A percentile compares a stretch with the other conserved stretches of the same genome.
phyloP scores from a whole-genome alignment of 2,329 filamentous ascomycete genomes.

The Botryotinia narcissicola region DNA sequence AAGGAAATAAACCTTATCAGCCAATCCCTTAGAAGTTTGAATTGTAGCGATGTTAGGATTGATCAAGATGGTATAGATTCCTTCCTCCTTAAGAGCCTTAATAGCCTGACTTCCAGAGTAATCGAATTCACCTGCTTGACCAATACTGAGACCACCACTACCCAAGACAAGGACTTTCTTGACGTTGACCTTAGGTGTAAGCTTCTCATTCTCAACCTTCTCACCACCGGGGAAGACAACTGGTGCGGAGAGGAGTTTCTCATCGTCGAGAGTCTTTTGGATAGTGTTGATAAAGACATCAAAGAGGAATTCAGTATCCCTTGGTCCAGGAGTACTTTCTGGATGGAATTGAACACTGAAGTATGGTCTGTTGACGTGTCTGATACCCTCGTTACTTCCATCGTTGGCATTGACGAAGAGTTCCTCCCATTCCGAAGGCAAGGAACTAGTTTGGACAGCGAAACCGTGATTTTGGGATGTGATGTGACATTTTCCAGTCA shows the following conservation, averaged over 20 bases:
- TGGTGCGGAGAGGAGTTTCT: slow-evolving; percentile 64
- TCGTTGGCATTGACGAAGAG: slow-evolving; percentile 98
- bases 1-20: slow-evolving; percentile 97
- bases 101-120: slow-evolving; percentile 94
- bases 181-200: slow-evolving; percentile 80
- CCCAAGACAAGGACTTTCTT: slow-evolving; percentile 98
- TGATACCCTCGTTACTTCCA: slow-evolving; percentile 95
- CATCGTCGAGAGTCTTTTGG: slow-evolving; percentile 64
- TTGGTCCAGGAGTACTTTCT: slow-evolving; percentile 90
- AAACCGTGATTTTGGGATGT: slow-evolving; percentile 99
- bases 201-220: slow-evolving; percentile 71
- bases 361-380: slow-evolving; percentile 79
- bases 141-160: slow-evolving; percentile 91
- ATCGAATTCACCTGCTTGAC: slow-evolving; percentile 96
- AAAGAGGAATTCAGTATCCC: slow-evolving; percentile 94
- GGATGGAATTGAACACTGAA: slow-evolving; percentile 99
- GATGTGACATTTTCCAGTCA: slow-evolving; percentile 96
- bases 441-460: slow-evolving; percentile 76
- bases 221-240: slow-evolving; percentile 87
- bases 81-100: slow-evolving; percentile 94
- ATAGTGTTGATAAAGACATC: slow-evolving; percentile 94
- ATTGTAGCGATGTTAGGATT: slow-evolving; percentile 99
- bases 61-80: slow-evolving; percentile 85
- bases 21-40: slow-evolving; percentile 93
- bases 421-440: slow-evolving; percentile 82